A percentile compares a stretch with the other conserved stretches of the same genome.
phyloP scores from a whole-genome alignment of 129 eudicot genomes.

The Flaveria ramosissima region DNA sequence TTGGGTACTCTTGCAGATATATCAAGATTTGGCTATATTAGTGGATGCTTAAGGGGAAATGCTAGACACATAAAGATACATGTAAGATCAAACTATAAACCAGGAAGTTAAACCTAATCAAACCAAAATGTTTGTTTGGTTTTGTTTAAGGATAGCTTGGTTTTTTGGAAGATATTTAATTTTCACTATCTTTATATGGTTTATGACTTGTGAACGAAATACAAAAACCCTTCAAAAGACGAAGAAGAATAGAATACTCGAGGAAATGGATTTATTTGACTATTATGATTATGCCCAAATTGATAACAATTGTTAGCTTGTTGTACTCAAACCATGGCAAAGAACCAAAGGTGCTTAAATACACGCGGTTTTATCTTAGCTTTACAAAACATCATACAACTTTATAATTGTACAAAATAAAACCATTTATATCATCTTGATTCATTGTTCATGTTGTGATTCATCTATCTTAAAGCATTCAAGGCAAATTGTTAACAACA shows the following conservation, averaged over 20 bases:
- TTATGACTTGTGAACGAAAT: constrained; percentile 11
- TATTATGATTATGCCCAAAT: constrained; percentile 61
- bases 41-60: constrained; percentile 85
- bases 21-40: constrained; percentile 80
- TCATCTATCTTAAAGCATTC: too few relatives aligned
- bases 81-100: constrained; percentile 40
- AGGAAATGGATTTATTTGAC: constrained; percentile 84
- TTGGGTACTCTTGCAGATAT: constrained; percentile 52
- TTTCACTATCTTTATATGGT: not conserved
- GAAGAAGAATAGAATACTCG: constrained; percentile 57
- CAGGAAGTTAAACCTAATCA: not conserved
- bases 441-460: not conserved
- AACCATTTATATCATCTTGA: constrained; percentile 18
- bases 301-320: constrained; percentile 52
- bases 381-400: constrained; percentile 16
- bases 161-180: not conserved
- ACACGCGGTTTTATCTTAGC: not conserved
- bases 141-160: too few relatives aligned
- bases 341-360: constrained; percentile 50
- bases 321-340: constrained; percentile 77
- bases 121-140: not conserved
- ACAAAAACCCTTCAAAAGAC: constrained; percentile 56
- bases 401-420: constrained; percentile 19
- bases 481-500: too few relatives aligned
- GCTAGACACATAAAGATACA: constrained; percentile 85